Evolutionary conservation across 2,329 filamentous ascomycete genomes (phyloP).

Genomic region (Xylaria sp.): DNA sequence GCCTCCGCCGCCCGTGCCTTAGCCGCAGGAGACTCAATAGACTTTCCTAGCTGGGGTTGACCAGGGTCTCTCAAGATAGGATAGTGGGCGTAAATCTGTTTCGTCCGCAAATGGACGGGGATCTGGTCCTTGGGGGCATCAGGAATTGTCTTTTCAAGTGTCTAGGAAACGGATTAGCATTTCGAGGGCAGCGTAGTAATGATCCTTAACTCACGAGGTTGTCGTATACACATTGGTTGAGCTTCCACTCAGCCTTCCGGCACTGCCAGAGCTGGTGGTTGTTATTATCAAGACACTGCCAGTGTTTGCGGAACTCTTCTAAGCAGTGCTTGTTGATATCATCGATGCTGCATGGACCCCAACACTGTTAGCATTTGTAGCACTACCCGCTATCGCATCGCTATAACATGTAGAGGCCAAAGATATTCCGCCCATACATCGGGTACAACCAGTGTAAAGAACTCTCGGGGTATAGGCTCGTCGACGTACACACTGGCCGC

Average conservation of each 20-base stretch:
- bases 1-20: slow-evolving; percentile 45
- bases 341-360: slow-evolving; percentile 71
- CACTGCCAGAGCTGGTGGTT: slow-evolving; percentile 99
- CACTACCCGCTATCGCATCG: background rate
- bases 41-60: slow-evolving; percentile 48
- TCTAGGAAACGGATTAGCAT: slow-evolving; percentile 60
- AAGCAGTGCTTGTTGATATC: slow-evolving; percentile 97
- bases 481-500: slow-evolving; percentile 89
- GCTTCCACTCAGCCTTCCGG: slow-evolving; percentile 83
- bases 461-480: background rate
- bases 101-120: slow-evolving; percentile 78
- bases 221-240: slow-evolving; percentile 96
- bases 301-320: slow-evolving; percentile 90
- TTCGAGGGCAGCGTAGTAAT: background rate
- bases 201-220: slow-evolving; percentile 75
- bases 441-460: background rate
- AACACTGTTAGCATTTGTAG: slow-evolving; percentile 17
- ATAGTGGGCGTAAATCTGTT: slow-evolving; percentile 70
- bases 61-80: slow-evolving; percentile 53
- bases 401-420: background rate
- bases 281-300: slow-evolving; percentile 95
- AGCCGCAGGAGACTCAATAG: slow-evolving; percentile 48
- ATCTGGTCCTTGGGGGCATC: slow-evolving; percentile 75
- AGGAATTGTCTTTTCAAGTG: slow-evolving; percentile 83
- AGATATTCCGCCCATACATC: background rate